These are phyloP conservation scores for Boletus coccyginus DNA, from an alignment of 768 basidiomycete genomes.

Conservation along the genomic window DNA sequence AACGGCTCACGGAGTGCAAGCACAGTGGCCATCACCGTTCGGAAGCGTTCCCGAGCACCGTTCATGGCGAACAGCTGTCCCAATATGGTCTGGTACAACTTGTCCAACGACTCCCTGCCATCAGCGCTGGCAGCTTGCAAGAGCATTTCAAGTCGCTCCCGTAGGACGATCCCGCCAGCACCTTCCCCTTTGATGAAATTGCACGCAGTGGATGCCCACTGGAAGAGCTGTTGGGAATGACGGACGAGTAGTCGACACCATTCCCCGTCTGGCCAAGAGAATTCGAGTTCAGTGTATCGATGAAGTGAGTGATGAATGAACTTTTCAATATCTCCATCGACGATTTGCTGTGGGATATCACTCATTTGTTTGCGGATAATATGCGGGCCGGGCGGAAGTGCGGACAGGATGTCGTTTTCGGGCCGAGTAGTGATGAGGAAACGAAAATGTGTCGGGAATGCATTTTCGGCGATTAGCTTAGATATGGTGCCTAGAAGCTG, in stretches of 20 bases:
- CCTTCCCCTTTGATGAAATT: constrained; percentile 8
- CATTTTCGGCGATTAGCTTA: background rate
- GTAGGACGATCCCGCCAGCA: background rate
- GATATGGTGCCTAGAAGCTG: constrained; percentile 16
- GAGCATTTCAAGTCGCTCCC: no score
- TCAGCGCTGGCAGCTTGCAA: background rate
- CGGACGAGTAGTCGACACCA: constrained; percentile 15
- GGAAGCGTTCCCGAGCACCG: background rate
- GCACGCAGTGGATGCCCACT: constrained; percentile 16
- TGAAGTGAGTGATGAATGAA: background rate
- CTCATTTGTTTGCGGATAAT: background rate
- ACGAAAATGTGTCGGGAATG: constrained; percentile 13
- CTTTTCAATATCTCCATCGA: background rate
- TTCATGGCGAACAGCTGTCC: background rate
- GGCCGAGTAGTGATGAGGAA: constrained; percentile 20
- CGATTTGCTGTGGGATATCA: background rate
- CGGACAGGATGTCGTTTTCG: constrained; percentile 7
- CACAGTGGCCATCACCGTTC: background rate
- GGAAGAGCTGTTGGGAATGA: constrained; percentile 22
- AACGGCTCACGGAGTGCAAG: background rate
- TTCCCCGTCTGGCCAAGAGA: constrained; percentile 3
- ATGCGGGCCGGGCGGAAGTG: background rate
- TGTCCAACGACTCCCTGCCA: background rate
- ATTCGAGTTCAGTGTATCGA: background rate
- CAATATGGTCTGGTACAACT: background rate